Evolutionary conservation across 495 filamentous ascomycete species (phyloP).

Genomic region (Hypoxylon lienhwacheense): DNA sequence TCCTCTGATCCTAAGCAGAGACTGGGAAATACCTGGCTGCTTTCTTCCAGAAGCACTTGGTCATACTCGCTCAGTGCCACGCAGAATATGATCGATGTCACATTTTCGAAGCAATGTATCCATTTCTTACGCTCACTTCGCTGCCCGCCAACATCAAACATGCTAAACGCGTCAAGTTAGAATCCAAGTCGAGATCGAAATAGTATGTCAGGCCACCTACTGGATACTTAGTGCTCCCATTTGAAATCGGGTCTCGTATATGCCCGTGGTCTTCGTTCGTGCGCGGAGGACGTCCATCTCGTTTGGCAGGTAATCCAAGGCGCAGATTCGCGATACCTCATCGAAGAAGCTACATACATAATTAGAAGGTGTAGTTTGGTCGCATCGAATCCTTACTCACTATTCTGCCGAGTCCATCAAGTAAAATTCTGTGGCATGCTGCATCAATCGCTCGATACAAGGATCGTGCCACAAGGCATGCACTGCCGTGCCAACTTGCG

Average conservation of each 20-base stretch:
- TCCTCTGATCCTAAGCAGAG: not conserved
- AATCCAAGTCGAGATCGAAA: constrained; percentile 22
- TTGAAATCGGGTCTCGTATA: constrained; percentile 95
- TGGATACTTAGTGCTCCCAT: constrained; percentile 99
- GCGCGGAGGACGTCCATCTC: constrained; percentile 94
- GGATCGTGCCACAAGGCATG: constrained; percentile 88
- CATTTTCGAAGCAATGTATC: constrained; percentile 99
- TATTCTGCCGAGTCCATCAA: constrained; percentile 99
- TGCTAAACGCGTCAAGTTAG: constrained; percentile 57
- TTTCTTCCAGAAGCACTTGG: constrained; percentile 93
- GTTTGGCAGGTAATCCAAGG: constrained; percentile 80
- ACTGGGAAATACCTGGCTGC: constrained; percentile 73
- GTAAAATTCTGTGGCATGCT: constrained; percentile 96
- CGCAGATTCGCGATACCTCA: constrained; percentile 83
- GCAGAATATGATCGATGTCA: constrained; percentile 99
- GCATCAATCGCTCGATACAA: constrained; percentile 79
- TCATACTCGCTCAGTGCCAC: constrained; percentile 98
- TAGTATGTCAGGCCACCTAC: constrained; percentile 58
- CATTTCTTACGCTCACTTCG: constrained; percentile 98
- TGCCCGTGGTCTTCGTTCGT: constrained; percentile 98
- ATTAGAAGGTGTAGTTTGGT: constrained; percentile 7
- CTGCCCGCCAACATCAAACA: constrained; percentile 99
- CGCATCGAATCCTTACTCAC: constrained; percentile 56
- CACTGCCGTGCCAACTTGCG: constrained; percentile 77
- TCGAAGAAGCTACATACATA: constrained; percentile 78